Evolutionary conservation across 805 yeast species (phyloP), one percentile per base, ranked within the genome.

Genomic region (Myxozyma sirexii): DNA sequence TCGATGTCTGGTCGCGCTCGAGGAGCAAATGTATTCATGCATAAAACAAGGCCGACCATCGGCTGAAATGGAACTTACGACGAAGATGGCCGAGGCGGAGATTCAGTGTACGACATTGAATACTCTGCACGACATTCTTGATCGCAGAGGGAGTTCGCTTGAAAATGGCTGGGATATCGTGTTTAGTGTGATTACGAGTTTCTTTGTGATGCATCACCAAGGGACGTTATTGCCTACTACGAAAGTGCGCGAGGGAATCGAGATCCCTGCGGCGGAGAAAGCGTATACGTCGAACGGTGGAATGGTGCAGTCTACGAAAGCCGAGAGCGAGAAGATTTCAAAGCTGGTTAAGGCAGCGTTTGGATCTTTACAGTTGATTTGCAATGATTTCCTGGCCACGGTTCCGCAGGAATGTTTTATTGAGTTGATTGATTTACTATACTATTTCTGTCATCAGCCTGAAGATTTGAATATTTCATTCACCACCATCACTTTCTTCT

Each of bases 401-500:
- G 76, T 94, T 10, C 96, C 97, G 0, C 72, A 80, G 35, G 75
- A 77, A n/a, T 86, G 86, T 56, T 77, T 89, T 38, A 81, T 80
- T 59, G 77, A 79, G 1, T 80, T 92, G 42, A 83, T 91, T 59
- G 90, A 89, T 63, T 84, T 92, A 0, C 76, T 93, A 38, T 82
- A 80, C 67, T 81, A 84, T 62, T 93, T 90, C 72, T 85, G 90
- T 35, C 74, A 79, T 1, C 98, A 94, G 68, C 75, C 72, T 1
- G 78, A 77, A 63, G 97, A 93, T 65, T 72, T 93, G 65, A 93
- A 93, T 71, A 88, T 90, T 21, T 89, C 97, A 0, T 91, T 93
- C 70, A 89, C 96, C 50, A 86, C 97, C 0, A 88, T 91, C 7
- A 89, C 97, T 66, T 88, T 91, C 66, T 92, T 91, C 69, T 93